Evolutionary conservation across 2,329 filamentous ascomycete species (phyloP), one percentile per base, ranked within the genome.

Genomic region (Penicillium decumbens): DNA sequence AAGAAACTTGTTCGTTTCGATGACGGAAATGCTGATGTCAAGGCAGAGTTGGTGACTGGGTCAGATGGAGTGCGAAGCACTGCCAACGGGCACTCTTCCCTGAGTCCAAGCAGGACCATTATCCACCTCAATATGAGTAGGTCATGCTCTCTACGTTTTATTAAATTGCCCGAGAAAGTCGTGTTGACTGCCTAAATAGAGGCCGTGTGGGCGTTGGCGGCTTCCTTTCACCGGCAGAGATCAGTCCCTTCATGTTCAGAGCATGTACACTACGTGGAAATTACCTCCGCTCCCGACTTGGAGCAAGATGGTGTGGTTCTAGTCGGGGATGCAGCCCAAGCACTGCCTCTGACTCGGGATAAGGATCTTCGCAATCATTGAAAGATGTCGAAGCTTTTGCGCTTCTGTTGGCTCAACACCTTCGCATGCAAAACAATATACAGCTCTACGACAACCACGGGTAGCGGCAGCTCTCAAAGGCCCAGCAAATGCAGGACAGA

Each of bases 191-290:
- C 42, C 27, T 37, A 23, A 12, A 37, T 23, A 73, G 70, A 53
- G 71, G 71, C 15, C 59, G 75, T 12, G 67, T 71, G 3, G 74
- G 75, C 8, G 66, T 78, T n/a, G 75, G 75, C 18, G 73, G 75
- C 10, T 75, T 77, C 50, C 53, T 75, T 25, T 62, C 67, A n/a
- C 51, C 64, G 0, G 50, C 56, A 3, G 54, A 63, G 33, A 49
- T 71, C 13, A 59, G 1, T 65, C 66, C 3, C 61, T 74, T 1
- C 55, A 68, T 1, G 64, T 75, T 6, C 62, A 74, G 38, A n/a
- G n/a, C n/a, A n/a, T n/a, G n/a, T n/a, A n/a, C n/a, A n/a, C n/a
- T n/a, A n/a, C n/a, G n/a, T n/a, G n/a, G n/a, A n/a, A n/a, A n/a
- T n/a, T n/a, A n/a, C n/a, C n/a, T n/a, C n/a, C n/a, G n/a, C n/a